Evolutionary conservation across 257 asterid genomes (phyloP).

Genomic region (Solanum neorickii): DNA sequence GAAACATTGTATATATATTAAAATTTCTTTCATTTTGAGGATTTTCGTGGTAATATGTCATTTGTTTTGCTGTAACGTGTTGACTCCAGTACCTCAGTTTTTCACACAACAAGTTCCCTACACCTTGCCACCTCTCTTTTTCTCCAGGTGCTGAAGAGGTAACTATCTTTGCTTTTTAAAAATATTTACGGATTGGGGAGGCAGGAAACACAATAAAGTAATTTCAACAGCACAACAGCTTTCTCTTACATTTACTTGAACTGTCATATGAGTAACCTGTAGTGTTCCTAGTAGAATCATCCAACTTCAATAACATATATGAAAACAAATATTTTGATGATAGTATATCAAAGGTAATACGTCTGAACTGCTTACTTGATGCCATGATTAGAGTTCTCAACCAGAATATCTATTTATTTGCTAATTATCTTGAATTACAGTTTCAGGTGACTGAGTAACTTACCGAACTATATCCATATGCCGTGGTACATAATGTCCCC

Average conservation of each 20-base stretch:
- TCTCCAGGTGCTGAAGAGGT: not conserved
- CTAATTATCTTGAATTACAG: not conserved
- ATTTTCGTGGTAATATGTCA: not conserved
- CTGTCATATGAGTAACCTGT: not conserved
- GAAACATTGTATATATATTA: not conserved
- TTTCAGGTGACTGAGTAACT: constrained; percentile 2
- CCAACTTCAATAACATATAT: not conserved
- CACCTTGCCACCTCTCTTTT: constrained; percentile 11
- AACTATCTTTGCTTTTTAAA: not conserved
- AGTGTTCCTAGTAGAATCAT: not conserved
- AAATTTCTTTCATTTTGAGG: not conserved
- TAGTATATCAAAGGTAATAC: not conserved
- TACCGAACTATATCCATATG: constrained; percentile 28
- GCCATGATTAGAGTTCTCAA: not conserved
- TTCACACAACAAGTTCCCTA: constrained; percentile 32
- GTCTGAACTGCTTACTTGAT: not conserved
- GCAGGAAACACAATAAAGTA: not conserved
- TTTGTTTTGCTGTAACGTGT: constrained; percentile 18
- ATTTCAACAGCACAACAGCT: not conserved
- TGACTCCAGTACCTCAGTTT: constrained; percentile 23
- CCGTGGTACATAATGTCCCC: constrained; percentile 33
- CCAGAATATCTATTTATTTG: not conserved
- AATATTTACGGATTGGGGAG: not conserved
- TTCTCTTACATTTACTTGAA: not conserved
- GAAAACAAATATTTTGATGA: not conserved